These are phyloP conservation scores for Lobosporangium transversale DNA, from an alignment of 192 early-diverging fungal genomes.

Conservation along the genomic window DNA sequence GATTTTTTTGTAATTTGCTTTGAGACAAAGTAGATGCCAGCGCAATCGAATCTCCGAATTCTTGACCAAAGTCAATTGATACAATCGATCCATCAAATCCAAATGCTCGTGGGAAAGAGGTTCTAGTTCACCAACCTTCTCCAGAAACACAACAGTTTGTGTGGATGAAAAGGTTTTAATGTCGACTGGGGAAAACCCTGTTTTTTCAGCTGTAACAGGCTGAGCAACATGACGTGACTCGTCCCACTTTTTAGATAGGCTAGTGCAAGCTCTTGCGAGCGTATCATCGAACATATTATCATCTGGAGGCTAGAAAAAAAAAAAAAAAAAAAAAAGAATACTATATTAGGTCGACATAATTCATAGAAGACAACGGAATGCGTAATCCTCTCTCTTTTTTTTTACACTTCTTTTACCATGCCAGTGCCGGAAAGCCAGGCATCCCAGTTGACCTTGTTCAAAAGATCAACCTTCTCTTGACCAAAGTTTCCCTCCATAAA, in stretches of 20 bases:
- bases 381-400: too few species aligned
- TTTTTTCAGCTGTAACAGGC: neutral
- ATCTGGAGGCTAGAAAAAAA: constrained; percentile 71
- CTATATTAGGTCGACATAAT: neutral
- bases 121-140: constrained; percentile 68
- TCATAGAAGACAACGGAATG: too few species aligned
- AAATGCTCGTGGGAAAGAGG: constrained; percentile 67
- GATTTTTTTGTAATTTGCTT: constrained; percentile 77
- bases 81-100: constrained; percentile 74
- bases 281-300: constrained; percentile 85
- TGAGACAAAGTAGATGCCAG: constrained; percentile 85
- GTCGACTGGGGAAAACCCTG: constrained; percentile 68
- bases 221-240: constrained; percentile 56
- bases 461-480: constrained; percentile 69
- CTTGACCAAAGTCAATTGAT: constrained; percentile 71
- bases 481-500: constrained; percentile 76
- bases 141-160: constrained; percentile 83
- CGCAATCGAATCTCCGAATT: constrained; percentile 90
- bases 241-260: constrained; percentile 73
- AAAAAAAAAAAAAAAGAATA: neutral
- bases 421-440: constrained; percentile 86
- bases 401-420: constrained; percentile 59
- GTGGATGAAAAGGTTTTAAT: constrained; percentile 74
- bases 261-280: constrained; percentile 79
- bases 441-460: constrained; percentile 90